Evolutionary conservation across 1,284 basidiomycete species (phyloP), one percentile per base, ranked within the genome.

Genomic region (Apiotrichum brassicae): DNA sequence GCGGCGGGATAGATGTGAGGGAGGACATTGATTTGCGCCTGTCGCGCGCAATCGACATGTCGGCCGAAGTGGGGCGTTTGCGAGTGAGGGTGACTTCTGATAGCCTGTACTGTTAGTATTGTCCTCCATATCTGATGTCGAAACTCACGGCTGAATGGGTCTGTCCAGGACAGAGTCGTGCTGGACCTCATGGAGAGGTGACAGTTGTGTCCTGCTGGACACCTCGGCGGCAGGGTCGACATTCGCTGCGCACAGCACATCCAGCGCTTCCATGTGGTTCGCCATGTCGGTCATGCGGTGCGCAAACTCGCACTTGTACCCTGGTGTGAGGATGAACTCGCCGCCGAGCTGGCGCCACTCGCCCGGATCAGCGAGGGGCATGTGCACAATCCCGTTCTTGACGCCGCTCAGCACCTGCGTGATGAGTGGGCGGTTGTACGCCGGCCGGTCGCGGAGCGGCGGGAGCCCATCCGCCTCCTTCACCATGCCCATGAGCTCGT

Each of bases 251-350:
- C 9, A 26, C 4, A 46, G 51, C 4, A 38, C 61, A 39, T 71
- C 71, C 23, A 63, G 62, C 0, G 71, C 70, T 54, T 73, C 71
- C 64, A 70, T 65, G 46, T 73, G 70, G 54, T 73, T 61, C 20
- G 62, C 63, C 9, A 61, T 66, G 34, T 58, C 25, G 8, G 65
- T 70, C 73, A 75, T 75, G 19, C 72, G 63, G 48, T 74, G 72
- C 3, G 71, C 70, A 50, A 73, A 73, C 8, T 67, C 62, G 53
- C 66, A 69, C n/a, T 57, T 58, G 46, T 56, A 63, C 1, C 64
- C 62, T 2, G 64, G 63, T 0, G 53, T 51, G 14, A 73, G 53
- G 26, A 72, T 58, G 49, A 72, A 72, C 51, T 73, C 72, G 25
- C 73, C 73, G 11, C 73, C 73, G 3, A 74, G 62, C 46, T 74